A percentile compares a stretch with the other conserved stretches of the same genome.
Evolutionary conservation across 2,329 filamentous ascomycete species (phyloP).

Genomic region (Ilyonectria destructans): DNA sequence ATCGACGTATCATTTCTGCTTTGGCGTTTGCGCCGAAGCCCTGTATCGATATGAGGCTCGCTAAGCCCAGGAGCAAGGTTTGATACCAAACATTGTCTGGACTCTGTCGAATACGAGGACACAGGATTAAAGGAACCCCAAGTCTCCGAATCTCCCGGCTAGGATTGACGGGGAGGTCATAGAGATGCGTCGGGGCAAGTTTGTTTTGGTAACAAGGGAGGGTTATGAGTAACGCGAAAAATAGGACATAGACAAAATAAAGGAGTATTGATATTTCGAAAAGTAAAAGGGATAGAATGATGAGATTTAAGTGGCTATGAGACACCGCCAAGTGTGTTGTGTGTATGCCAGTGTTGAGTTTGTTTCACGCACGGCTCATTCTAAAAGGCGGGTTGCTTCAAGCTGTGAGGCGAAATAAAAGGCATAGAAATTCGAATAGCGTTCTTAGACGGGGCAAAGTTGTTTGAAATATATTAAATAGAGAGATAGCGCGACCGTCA

Average conservation of each 20-base stretch:
- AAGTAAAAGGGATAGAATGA: neutral
- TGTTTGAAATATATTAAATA: neutral
- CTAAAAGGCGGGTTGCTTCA: neutral
- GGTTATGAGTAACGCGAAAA: slow-evolving; percentile 12
- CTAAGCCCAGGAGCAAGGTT: neutral
- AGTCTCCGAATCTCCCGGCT: neutral
- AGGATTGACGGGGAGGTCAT: slow-evolving; percentile 6
- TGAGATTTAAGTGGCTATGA: neutral
- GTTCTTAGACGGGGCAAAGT: neutral
- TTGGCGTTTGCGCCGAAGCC: neutral
- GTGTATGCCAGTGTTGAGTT: neutral
- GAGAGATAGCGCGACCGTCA: neutral
- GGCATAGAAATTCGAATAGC: neutral
- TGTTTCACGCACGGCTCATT: neutral
- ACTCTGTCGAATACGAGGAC: neutral
- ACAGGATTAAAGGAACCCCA: neutral
- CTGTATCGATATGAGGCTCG: neutral
- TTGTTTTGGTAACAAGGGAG: neutral
- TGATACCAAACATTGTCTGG: neutral
- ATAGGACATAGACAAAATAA: slow-evolving; percentile 31
- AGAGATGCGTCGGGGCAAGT: slow-evolving; percentile 4
- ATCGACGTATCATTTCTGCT: neutral
- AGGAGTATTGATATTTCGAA: slow-evolving; percentile 14
- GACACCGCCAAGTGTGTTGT: neutral
- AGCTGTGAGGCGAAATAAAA: neutral